Evolutionary conservation across 2,329 filamentous ascomycete species (phyloP).

Genomic region (Bipolaris bicolor): DNA sequence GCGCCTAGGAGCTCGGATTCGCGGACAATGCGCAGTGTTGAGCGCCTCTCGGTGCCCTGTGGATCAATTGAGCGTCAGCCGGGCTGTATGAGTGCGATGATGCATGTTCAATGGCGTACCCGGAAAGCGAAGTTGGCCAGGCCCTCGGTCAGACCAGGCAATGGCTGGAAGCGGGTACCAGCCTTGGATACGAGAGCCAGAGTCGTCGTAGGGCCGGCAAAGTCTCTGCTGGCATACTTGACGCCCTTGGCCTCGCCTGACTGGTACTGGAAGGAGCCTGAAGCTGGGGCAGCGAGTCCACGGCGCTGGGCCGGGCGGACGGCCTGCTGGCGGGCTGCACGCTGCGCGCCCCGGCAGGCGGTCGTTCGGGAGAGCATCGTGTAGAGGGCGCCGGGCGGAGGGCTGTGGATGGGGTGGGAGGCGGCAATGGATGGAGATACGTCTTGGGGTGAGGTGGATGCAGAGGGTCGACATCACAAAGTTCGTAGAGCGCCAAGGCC

Average conservation of each 20-base stretch:
- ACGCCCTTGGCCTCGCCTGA: conserved; percentile 83
- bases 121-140: conserved; percentile 98
- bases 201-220: conserved; percentile 85
- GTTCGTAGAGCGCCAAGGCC: conserved; percentile 17
- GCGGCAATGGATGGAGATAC: conserved; percentile 55
- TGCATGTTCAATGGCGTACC: conserved; percentile 58
- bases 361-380: conserved; percentile 72
- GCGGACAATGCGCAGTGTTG: conserved; percentile 88
- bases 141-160: conserved; percentile 86
- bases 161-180: conserved; percentile 88
- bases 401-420: conserved; percentile 55
- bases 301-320: conserved; percentile 63
- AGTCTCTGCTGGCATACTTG: conserved; percentile 91
- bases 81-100: conserved; percentile 3
- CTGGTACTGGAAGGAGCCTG: conserved; percentile 84
- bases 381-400: conserved; percentile 43
- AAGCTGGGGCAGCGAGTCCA: conserved; percentile 71
- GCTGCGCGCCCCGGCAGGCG: conserved; percentile 68
- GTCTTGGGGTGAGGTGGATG: conserved; percentile 22
- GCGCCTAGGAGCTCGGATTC: conserved; percentile 95
- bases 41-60: conserved; percentile 87
- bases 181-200: conserved; percentile 92
- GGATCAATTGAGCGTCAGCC: conserved; percentile 39
- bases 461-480: conserved; percentile 20
- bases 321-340: conserved; percentile 65